Conservation (phyloP, 768 basidiomycete genomes). For the Boletus rex-veris region DNA sequence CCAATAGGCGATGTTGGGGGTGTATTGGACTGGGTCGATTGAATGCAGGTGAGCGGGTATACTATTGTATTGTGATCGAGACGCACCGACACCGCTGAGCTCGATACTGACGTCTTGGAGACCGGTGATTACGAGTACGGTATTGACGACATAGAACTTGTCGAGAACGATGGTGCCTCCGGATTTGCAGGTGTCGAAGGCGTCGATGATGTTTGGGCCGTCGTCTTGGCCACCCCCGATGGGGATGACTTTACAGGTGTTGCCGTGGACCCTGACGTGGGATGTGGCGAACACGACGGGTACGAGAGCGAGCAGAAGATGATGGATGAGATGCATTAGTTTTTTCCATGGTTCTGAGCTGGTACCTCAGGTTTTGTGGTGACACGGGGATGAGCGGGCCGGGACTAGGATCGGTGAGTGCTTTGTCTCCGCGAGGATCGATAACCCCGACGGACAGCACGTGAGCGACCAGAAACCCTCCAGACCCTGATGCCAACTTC, state of each 20-base stretch:
- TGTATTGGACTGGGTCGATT: constrained; percentile 29
- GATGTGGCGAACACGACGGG: background rate
- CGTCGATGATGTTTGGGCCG: constrained; percentile 34
- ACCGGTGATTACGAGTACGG: constrained; percentile 36
- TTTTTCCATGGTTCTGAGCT: too few species aligned
- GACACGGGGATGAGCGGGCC: background rate
- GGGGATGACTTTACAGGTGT: constrained; percentile 27
- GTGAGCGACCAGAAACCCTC: constrained; percentile 12
- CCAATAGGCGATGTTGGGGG: constrained; percentile 43
- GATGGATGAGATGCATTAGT: background rate
- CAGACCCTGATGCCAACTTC: background rate
- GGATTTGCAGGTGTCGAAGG: constrained; percentile 31
- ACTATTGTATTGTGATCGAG: constrained; percentile 9
- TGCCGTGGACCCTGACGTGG: constrained; percentile 5
- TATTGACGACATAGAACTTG: constrained; percentile 37
- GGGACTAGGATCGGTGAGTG: background rate
- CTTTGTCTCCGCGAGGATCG: constrained; percentile 12
- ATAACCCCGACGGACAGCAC: constrained; percentile 22
- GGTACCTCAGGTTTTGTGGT: too few species aligned
- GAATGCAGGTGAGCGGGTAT: background rate
- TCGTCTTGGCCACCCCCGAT: constrained; percentile 36
- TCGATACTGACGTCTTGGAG: constrained; percentile 38
- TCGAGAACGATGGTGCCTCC: constrained; percentile 32
- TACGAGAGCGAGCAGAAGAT: background rate
- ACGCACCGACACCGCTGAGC: constrained; percentile 35